Evolutionary conservation across 1,139 yeast species (phyloP).

Genomic region (Hyphopichia pseudoburtonii): DNA sequence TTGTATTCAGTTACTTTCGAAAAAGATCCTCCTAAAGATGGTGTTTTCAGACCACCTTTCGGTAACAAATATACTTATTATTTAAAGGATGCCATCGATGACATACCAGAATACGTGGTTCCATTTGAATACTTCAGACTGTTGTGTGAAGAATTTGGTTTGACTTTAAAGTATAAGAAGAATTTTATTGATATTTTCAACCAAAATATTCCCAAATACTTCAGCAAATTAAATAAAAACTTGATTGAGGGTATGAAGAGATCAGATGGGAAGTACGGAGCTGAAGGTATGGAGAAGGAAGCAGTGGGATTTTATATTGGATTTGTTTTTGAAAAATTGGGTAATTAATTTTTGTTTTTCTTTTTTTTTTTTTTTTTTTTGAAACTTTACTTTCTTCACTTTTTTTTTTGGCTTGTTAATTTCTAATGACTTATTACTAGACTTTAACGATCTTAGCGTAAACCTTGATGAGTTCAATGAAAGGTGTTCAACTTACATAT

Average conservation of each 20-base stretch:
- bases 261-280: conserved; percentile 78
- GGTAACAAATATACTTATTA: conserved; percentile 84
- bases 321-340: conserved; percentile 69
- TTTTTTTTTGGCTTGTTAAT: too few species aligned
- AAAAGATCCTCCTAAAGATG: conserved; percentile 69
- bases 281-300: conserved; percentile 87
- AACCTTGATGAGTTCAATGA: too few species aligned
- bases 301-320: conserved; percentile 82
- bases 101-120: conserved; percentile 96
- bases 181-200: conserved; percentile 83
- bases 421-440: too few species aligned
- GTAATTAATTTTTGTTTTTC: conserved; percentile 9
- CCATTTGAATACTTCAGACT: conserved; percentile 87
- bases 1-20: conserved; percentile 80
- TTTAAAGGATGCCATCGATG: conserved; percentile 89
- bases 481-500: too few species aligned
- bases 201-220: conserved; percentile 71
- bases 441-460: too few species aligned
- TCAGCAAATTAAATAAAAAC: conserved; percentile 57
- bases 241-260: conserved; percentile 70
- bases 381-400: too few species aligned
- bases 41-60: conserved; percentile 69
- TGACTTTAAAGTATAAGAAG: conserved; percentile 70
- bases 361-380: too few species aligned
- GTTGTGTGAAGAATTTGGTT: conserved; percentile 79